These are phyloP conservation scores for Scedosporium aurantiacum DNA, from an alignment of 2,329 filamentous ascomycete species.

Conservation along the genomic window DNA sequence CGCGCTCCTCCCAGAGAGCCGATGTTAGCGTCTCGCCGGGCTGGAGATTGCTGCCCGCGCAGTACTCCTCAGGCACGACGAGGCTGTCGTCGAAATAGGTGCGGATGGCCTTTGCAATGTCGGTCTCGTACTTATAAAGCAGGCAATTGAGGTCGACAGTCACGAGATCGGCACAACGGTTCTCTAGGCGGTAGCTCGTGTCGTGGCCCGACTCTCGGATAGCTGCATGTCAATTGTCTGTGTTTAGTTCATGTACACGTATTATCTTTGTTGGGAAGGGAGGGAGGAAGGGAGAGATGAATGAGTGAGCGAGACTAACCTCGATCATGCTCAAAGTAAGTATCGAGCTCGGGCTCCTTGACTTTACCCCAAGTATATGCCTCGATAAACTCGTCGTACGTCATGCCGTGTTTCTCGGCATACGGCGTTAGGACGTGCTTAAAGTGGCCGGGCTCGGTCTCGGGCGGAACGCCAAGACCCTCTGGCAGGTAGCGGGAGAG, in stretches of 20 bases:
- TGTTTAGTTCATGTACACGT: background rate
- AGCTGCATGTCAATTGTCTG: slow-evolving; percentile 28
- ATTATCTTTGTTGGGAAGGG: too few species aligned
- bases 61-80: slow-evolving; percentile 73
- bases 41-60: slow-evolving; percentile 44
- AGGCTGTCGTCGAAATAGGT: slow-evolving; percentile 75
- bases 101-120: slow-evolving; percentile 80
- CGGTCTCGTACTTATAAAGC: slow-evolving; percentile 92
- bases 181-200: slow-evolving; percentile 87
- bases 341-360: slow-evolving; percentile 76
- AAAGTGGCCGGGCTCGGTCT: slow-evolving; percentile 83
- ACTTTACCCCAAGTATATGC: slow-evolving; percentile 76
- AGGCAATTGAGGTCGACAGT: slow-evolving; percentile 92
- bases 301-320: background rate
- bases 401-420: slow-evolving; percentile 71
- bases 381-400: slow-evolving; percentile 71
- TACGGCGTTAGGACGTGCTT: slow-evolving; percentile 74
- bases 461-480: slow-evolving; percentile 76
- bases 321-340: slow-evolving; percentile 93
- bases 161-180: slow-evolving; percentile 74
- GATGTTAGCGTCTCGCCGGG: slow-evolving; percentile 69
- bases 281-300: background rate
- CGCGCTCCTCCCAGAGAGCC: slow-evolving; percentile 79
- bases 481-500: slow-evolving; percentile 77
- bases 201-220: slow-evolving; percentile 96